phyloP scores from a whole-genome alignment of 208 protist genomes.

The Angomonas deanei region DNA sequence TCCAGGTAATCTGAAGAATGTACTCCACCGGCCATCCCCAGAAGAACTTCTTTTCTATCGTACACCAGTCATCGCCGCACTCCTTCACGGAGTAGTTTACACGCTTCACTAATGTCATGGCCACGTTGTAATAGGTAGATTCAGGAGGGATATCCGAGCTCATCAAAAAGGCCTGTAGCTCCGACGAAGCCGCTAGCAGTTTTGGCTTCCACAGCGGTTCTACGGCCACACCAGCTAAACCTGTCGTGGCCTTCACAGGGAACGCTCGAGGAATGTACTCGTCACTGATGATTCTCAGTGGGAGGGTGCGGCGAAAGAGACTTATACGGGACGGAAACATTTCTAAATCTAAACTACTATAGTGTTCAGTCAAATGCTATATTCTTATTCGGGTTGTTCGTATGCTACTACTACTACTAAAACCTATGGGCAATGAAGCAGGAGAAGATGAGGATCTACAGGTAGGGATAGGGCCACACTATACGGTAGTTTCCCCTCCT shows the following conservation, averaged over 20 bases:
- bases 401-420: no score
- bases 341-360: no score
- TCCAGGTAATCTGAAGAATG: slow-evolving; percentile 88
- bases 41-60: slow-evolving; percentile 88
- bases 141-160: slow-evolving; percentile 86
- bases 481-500: no score
- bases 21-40: slow-evolving; percentile 91
- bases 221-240: slow-evolving; percentile 82
- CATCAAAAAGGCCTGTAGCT: slow-evolving; percentile 80
- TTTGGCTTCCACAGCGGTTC: slow-evolving; percentile 91
- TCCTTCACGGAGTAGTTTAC: slow-evolving; percentile 83
- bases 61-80: slow-evolving; percentile 90
- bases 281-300: slow-evolving; percentile 74
- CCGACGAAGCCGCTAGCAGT: slow-evolving; percentile 72
- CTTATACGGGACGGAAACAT: slow-evolving; percentile 29
- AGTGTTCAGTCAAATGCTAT: no score
- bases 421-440: no score
- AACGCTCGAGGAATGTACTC: slow-evolving; percentile 89
- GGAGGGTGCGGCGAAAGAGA: slow-evolving; percentile 45
- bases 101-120: slow-evolving; percentile 88
- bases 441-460: no score
- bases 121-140: slow-evolving; percentile 89
- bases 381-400: no score
- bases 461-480: no score
- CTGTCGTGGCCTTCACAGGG: slow-evolving; percentile 88